These are phyloP conservation scores for Russula ochroleuca DNA, from an alignment of 768 basidiomycete genomes.

Conservation along the genomic window DNA sequence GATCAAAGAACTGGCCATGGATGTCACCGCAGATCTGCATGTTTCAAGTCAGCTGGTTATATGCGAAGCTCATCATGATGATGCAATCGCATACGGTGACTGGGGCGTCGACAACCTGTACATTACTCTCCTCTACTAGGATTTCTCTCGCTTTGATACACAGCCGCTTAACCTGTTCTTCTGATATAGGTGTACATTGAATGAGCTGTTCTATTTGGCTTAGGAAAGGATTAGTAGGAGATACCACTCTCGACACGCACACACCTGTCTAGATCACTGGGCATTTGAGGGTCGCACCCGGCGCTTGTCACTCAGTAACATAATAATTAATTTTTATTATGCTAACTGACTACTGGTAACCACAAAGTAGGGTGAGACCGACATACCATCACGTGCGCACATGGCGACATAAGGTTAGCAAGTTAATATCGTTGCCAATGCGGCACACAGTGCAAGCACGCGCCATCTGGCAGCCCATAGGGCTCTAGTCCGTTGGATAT, in stretches of 20 bases:
- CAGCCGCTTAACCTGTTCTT: constrained; percentile 91
- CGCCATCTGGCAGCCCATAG: constrained; percentile 1
- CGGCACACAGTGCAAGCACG: constrained; percentile 2
- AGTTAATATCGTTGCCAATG: constrained; percentile 1
- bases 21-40: constrained; percentile 88
- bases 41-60: constrained; percentile 31
- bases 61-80: constrained; percentile 5
- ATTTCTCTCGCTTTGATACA: constrained; percentile 97
- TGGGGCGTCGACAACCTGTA: constrained; percentile 92
- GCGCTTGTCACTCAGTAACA: background rate
- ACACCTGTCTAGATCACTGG: constrained; percentile 27
- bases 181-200: constrained; percentile 92
- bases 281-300: constrained; percentile 13
- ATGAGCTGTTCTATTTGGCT: constrained; percentile 95
- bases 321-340: constrained; percentile 10
- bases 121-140: constrained; percentile 95
- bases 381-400: constrained; percentile 1
- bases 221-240: constrained; percentile 17
- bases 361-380: constrained; percentile 2
- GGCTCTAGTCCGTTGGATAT: background rate
- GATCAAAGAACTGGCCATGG: constrained; percentile 95
- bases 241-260: background rate
- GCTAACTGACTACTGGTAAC: constrained; percentile 13
- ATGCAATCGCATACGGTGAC: constrained; percentile 66
- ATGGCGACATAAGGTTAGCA: background rate